Base-by-base conservation (phyloP, 129 eudicot species). In the Dittrichia graveolens region DNA sequence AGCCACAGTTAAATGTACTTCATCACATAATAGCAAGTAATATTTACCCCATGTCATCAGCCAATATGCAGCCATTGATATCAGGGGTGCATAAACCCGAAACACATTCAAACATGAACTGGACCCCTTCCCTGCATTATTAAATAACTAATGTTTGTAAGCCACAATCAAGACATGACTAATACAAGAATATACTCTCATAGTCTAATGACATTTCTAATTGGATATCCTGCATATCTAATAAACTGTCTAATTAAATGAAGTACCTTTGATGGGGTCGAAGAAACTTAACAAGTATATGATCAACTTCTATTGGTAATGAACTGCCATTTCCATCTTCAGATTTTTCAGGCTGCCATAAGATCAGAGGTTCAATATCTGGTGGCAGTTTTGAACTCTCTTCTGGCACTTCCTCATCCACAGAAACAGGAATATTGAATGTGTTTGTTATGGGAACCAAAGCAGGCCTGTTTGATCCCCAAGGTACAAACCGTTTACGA, bases 1-100 rank as follows among this genome's bases (percentile, higher is more conserved):
- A 45, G 66, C 55, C 46, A 65, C 31, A 24, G 31, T 24, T 24
- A 24, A 24, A 63, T 49, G 31, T 47, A 56, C 71, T 65, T 34
- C 65, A 57, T 43, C 68, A 47, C 38, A 64, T 57, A 44, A 55
- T 62, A 52, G 6, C 47, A 35, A 73, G 69, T 50, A 62, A 61
- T 39, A 53, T 68, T 76, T 86, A 95, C 99, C 99, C 99, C 99
- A 95, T 95, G 83, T 95, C 97, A 88, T 95, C 99, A 75, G 99
- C 99, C 80, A 95, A 79, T 73, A 95, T 95, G 91, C 99, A 95
- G 56, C 99, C 99, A 54, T 80, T 61, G 43, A 90, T 88, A 80
- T 86, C 85, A 65, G 83, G 74, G 35, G 84, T 67, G 73, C 75
- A 77, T 71, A 82, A 62, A 42, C 99, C 97, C 19, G 97, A 88